Evolutionary conservation across 176 grass and related monocot species (phyloP), one percentile per base, ranked within the genome.

Genomic region (Rhynchospora pubera): DNA sequence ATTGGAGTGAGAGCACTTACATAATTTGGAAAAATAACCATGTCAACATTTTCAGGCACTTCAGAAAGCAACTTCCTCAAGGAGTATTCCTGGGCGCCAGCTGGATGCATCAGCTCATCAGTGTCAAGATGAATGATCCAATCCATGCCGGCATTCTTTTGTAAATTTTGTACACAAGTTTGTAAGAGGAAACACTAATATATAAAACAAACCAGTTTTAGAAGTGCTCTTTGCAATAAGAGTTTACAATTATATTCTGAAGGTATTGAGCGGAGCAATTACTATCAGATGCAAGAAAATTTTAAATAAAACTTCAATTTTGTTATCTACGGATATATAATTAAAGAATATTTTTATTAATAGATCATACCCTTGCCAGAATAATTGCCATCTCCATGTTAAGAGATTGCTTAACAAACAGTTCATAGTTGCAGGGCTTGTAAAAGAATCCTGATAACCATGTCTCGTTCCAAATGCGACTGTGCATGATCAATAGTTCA

Each of bases 101-200:
- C 96, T 91, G 96, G 96, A 80, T 99, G 93, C 77, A 99, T 88
- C 73, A 99, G 81, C 69, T 99, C 96, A 48, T 95, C 96, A 23
- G 92, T 99, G 83, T 99, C 96, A 91, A 99, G 91, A 89, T 99
- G 96, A 70, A 99, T 99, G 76, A 99, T 95, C 96, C 96, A 95
- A 80, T 99, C 96, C 85, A 91, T 86, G 67, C 92, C 85, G 84
- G 87, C 87, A 84, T 95, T 93, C 96, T 99, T 73, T 5, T 18
- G 79, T 15, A 71, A 67, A 63, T 84, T 84, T 75, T 60, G 9
- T 5, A 62, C 21, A 52, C 57, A 60, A 51, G 65, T 85, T 65
- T 79, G 14, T 66, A 75, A 81, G 3, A 28, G 2, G 9, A 84
- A 84, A 59, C 71, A 74, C 28, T 13, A 66, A 24, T 30, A 34